Base-by-base conservation (phyloP, 352 stramenopile species). In the Pythium myriotylum region DNA sequence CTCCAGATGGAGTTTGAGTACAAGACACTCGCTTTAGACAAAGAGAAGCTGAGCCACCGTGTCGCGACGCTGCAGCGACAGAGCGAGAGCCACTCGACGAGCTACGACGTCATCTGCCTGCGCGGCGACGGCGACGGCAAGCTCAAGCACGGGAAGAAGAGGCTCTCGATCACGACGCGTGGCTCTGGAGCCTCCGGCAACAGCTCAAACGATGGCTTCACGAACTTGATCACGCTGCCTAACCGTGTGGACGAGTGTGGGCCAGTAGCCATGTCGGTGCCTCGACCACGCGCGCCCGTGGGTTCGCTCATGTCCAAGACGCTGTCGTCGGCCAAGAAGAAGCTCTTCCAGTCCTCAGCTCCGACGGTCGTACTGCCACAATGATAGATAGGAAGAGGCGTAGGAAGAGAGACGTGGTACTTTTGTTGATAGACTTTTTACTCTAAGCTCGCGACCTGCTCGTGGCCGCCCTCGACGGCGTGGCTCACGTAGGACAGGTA, bases 401-500 rank as follows among this genome's bases (percentile, higher is more conserved):
- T 43, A 57, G 29, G 29, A 10, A 35, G 29, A 35, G 29, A 35
- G 29, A 10, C 29, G 29, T 35, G 10, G 5, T 5, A 10, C 29
- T 35, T 10, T 35, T 35, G 29, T 35, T 35, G 29, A 35, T 35
- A 35, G 29, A 35, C 10, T 10, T 35, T 10, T 14, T 43, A 7
- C 17, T 43, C 37, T 20, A 43, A 6, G 37, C 37, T 17, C 4
- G 37, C 37, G 37, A 16, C 7, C 37, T 59, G 23, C 9, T 17
- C 4, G 35, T 49, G 27, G 37, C 16, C 22, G 14, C 50, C 17
- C 9, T 50, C 9, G 23, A 16, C 42, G 9, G 47, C 27, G 67
- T 94, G 84, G 64, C 85, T 91, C 49, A 91, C 72, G 52, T 81
- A 89, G 45, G 85, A 94, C 29, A 94, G 62, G 58, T 94, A 94